Percentiles rank a stretch among this genome's conserved stretches.
These are phyloP conservation scores for Gossypium trilobum DNA, from an alignment of 441 rosid species.

Conservation along the genomic window DNA sequence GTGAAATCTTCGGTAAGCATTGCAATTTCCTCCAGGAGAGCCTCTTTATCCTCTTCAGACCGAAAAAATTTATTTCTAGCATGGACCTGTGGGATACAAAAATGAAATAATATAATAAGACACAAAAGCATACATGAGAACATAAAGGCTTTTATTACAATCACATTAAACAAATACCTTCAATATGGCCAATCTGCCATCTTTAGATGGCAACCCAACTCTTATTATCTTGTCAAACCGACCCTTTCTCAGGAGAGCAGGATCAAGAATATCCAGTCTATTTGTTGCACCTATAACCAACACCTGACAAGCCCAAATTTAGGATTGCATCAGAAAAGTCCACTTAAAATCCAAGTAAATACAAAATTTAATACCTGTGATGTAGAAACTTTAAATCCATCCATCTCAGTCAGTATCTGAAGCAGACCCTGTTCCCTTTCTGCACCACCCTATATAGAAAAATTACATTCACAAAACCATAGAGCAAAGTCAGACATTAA, in stretches of 20 bases:
- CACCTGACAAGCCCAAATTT: slow-evolving; percentile 49
- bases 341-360: slow-evolving; percentile 14
- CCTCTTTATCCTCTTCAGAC: slow-evolving; percentile 73
- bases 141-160: slow-evolving; percentile 9
- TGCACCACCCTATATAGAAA: slow-evolving; percentile 73
- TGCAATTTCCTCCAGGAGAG: slow-evolving; percentile 69
- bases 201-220: slow-evolving; percentile 90
- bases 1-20: slow-evolving; percentile 81
- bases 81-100: slow-evolving; percentile 56
- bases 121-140: slow-evolving; percentile 11
- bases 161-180: slow-evolving; percentile 40
- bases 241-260: slow-evolving; percentile 92
- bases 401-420: slow-evolving; percentile 95
- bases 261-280: slow-evolving; percentile 92
- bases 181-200: slow-evolving; percentile 84
- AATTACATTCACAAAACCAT: slow-evolving; percentile 6
- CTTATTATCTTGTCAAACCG: slow-evolving; percentile 93
- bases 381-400: slow-evolving; percentile 85
- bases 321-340: slow-evolving; percentile 14
- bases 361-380: slow-evolving; percentile 53
- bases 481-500: background rate
- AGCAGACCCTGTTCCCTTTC: slow-evolving; percentile 97
- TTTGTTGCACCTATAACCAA: slow-evolving; percentile 92
- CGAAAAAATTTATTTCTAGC: slow-evolving; percentile 82
- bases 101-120: slow-evolving; percentile 11